Percentiles rank a stretch among this genome's conserved stretches.
Evolutionary conservation across 2,329 filamentous ascomycete genomes (phyloP).

Genomic region (Nothophoma quercina): DNA sequence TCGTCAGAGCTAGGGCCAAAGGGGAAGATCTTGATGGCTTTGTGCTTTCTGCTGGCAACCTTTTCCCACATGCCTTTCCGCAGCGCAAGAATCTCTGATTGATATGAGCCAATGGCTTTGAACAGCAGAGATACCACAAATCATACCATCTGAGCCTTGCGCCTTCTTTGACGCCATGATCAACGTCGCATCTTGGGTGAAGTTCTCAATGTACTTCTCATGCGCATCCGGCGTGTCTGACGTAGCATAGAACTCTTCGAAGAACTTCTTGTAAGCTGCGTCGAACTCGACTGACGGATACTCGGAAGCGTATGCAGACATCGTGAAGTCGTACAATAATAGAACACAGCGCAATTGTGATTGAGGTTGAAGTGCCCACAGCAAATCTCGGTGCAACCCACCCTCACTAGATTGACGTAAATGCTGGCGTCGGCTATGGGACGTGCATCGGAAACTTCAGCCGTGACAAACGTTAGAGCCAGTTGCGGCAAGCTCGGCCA

Average conservation of each 20-base stretch:
- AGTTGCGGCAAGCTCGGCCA: background rate
- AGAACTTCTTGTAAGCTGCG: slow-evolving; percentile 53
- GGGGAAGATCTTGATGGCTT: slow-evolving; percentile 58
- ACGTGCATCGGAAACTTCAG: slow-evolving; percentile 6
- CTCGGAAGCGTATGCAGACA: slow-evolving; percentile 45
- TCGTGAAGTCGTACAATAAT: slow-evolving; percentile 14
- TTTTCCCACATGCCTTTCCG: slow-evolving; percentile 63
- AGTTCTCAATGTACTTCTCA: slow-evolving; percentile 57
- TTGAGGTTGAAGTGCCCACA: slow-evolving; percentile 4
- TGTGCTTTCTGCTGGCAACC: slow-evolving; percentile 57
- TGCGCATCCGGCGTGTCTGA: slow-evolving; percentile 59
- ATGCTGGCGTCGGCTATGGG: slow-evolving; percentile 9
- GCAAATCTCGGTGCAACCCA: slow-evolving; percentile 13
- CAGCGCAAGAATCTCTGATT: slow-evolving; percentile 58
- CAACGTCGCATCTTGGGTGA: slow-evolving; percentile 59
- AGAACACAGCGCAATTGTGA: slow-evolving; percentile 1
- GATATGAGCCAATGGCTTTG: background rate
- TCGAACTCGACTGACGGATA: slow-evolving; percentile 49
- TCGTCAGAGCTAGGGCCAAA: slow-evolving; percentile 57
- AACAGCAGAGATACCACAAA: background rate
- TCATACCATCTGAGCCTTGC: slow-evolving; percentile 55
- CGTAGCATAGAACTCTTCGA: slow-evolving; percentile 56
- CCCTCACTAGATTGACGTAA: slow-evolving; percentile 11
- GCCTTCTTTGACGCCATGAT: slow-evolving; percentile 61
- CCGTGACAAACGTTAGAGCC: slow-evolving; percentile 7